Percentiles rank a stretch among this genome's conserved stretches.
These are phyloP conservation scores for Rhododendron kiyosumense DNA, from an alignment of 148 eudicot genomes.

Conservation along the genomic window DNA sequence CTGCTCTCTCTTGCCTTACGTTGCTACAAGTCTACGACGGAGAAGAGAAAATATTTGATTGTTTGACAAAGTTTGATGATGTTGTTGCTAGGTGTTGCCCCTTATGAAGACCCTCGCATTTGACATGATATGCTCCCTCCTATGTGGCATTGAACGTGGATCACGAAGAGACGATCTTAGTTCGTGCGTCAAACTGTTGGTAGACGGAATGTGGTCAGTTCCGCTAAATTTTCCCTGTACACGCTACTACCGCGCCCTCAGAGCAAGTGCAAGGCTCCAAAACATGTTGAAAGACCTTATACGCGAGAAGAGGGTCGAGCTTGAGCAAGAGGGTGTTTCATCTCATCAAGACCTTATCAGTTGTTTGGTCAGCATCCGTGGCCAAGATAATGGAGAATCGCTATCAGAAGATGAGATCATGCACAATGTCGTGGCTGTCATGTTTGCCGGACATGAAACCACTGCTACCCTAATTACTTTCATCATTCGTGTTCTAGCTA, in stretches of 20 bases:
- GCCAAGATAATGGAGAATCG: constrained; percentile 12
- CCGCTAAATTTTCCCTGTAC: constrained; percentile 45
- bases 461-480: constrained; percentile 36
- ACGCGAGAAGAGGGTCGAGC: constrained; percentile 25
- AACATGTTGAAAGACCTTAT: constrained; percentile 25
- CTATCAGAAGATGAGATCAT: constrained; percentile 41
- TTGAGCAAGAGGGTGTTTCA: constrained; percentile 22
- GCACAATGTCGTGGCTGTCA: constrained; percentile 35
- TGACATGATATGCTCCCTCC: constrained; percentile 46
- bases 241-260: constrained; percentile 29
- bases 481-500: constrained; percentile 26
- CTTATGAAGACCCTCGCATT: constrained; percentile 45
- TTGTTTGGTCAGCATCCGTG: constrained; percentile 26
- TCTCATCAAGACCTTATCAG: constrained; percentile 39
- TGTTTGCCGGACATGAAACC: constrained; percentile 48
- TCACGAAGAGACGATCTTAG: constrained; percentile 23
- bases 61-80: not conserved
- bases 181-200: constrained; percentile 23
- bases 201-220: constrained; percentile 34
- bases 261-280: constrained; percentile 26
- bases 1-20: too few relatives aligned
- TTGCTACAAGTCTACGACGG: too few relatives aligned
- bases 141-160: constrained; percentile 33
- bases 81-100: constrained; percentile 34
- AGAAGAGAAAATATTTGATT: not conserved